These are phyloP conservation scores for Syzygium oleosum DNA, from an alignment of 345 rosid species.

Conservation along the genomic window DNA sequence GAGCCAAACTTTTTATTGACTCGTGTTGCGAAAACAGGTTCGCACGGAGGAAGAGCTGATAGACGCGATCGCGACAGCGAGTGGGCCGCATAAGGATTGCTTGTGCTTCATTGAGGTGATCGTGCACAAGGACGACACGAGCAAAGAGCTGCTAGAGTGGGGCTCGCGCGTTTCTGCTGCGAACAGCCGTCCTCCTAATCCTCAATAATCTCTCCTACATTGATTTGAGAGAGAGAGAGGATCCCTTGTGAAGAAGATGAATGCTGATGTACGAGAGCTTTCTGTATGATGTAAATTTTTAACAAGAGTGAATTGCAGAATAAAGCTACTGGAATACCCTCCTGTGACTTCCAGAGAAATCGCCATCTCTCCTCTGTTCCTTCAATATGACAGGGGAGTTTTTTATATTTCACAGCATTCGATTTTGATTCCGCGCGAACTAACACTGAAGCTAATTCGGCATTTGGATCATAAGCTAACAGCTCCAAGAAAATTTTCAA, in stretches of 20 bases:
- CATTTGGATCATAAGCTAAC: background rate
- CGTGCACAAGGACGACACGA: constrained; percentile 69
- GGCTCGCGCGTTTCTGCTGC: constrained; percentile 68
- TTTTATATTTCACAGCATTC: background rate
- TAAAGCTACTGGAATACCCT: background rate
- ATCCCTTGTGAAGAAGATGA: background rate
- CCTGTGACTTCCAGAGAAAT: background rate
- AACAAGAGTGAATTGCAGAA: background rate
- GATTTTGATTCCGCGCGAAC: background rate
- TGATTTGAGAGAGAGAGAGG: background rate
- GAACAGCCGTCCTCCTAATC: constrained; percentile 65
- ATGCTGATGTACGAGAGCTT: background rate
- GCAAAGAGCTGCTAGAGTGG: constrained; percentile 82
- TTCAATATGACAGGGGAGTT: background rate
- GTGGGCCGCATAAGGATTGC: constrained; percentile 34
- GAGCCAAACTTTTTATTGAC: background rate
- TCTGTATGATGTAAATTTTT: background rate
- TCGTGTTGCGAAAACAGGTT: constrained; percentile 23
- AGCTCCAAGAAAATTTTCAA: background rate
- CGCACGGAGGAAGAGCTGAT: constrained; percentile 38
- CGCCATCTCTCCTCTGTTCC: background rate
- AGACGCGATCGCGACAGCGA: constrained; percentile 34
- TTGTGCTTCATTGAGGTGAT: constrained; percentile 59
- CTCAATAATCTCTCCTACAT: constrained; percentile 23
- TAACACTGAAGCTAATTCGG: background rate